These are phyloP conservation scores for Candida caryicola DNA, from an alignment of 805 yeast species.

Conservation along the genomic window DNA sequence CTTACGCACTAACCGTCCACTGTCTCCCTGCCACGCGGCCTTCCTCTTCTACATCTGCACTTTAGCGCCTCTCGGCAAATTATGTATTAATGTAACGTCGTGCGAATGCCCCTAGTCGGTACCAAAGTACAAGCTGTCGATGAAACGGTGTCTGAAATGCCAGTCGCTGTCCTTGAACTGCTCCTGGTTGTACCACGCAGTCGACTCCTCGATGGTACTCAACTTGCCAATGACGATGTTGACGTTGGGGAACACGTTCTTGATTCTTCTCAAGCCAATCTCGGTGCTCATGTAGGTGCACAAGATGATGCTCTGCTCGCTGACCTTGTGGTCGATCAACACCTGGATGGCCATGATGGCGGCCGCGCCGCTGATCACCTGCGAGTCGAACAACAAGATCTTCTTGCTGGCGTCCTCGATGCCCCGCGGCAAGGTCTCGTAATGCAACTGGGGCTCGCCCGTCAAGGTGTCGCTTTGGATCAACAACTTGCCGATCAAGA, in stretches of 20 bases:
- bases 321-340: slow-evolving; percentile 73
- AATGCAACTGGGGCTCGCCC: slow-evolving; percentile 92
- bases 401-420: slow-evolving; percentile 28
- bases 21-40: too few species aligned
- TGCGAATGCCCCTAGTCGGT: too few species aligned
- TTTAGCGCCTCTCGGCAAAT: too few species aligned
- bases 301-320: slow-evolving; percentile 58
- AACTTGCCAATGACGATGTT: slow-evolving; percentile 67
- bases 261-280: slow-evolving; percentile 67
- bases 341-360: slow-evolving; percentile 93
- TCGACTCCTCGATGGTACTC: slow-evolving; percentile 37
- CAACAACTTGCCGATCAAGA: slow-evolving; percentile 75
- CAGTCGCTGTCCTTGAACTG: slow-evolving; percentile 49
- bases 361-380: slow-evolving; percentile 88
- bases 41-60: too few species aligned
- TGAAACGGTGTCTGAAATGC: slow-evolving; percentile 64
- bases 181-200: slow-evolving; percentile 29
- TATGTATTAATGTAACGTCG: neutral
- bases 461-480: slow-evolving; percentile 86
- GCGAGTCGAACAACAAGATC: slow-evolving; percentile 79
- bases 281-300: slow-evolving; percentile 76
- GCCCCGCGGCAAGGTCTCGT: slow-evolving; percentile 63
- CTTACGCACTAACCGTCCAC: too few species aligned
- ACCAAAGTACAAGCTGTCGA: slow-evolving; percentile 79
- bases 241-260: slow-evolving; percentile 70